Percentiles rank a stretch among this genome's conserved stretches.
These are phyloP conservation scores for Gynandropsis gynandra DNA, from an alignment of 345 rosid genomes.

Conservation along the genomic window DNA sequence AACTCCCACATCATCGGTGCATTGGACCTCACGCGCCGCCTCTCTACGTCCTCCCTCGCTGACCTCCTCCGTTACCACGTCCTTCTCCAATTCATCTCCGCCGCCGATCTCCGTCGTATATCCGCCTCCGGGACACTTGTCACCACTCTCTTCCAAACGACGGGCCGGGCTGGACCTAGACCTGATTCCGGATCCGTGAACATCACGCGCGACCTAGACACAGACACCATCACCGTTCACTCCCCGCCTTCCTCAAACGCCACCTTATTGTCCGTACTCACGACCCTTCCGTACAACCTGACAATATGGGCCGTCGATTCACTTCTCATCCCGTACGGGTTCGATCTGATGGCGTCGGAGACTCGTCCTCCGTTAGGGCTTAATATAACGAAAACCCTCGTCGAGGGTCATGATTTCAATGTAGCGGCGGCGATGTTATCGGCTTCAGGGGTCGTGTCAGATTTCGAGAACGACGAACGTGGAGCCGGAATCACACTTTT, in stretches of 20 bases:
- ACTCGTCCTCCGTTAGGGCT: constrained; percentile 42
- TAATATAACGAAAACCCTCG: constrained; percentile 53
- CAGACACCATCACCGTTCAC: constrained; percentile 29
- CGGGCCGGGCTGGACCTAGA: too few species aligned
- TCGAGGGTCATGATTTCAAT: constrained; percentile 57
- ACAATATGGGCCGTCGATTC: constrained; percentile 43
- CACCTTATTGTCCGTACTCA: constrained; percentile 38
- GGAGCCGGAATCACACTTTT: constrained; percentile 77
- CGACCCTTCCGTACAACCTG: constrained; percentile 47
- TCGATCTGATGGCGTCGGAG: constrained; percentile 58
- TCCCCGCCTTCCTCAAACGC: constrained; percentile 44
- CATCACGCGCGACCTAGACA: constrained; percentile 38
- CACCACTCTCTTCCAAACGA: too few species aligned
- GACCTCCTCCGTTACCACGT: constrained; percentile 73
- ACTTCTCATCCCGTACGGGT: constrained; percentile 45
- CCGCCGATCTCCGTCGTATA: constrained; percentile 32
- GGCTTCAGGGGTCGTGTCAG: constrained; percentile 54
- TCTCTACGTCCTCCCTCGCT: constrained; percentile 44
- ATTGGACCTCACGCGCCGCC: constrained; percentile 44
- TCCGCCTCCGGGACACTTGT: too few species aligned
- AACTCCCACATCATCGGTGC: constrained; percentile 37
- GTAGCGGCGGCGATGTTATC: constrained; percentile 59
- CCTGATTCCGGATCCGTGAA: constrained; percentile 63
- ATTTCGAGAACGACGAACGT: constrained; percentile 56
- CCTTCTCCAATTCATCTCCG: constrained; percentile 52